Evolutionary conservation across 768 basidiomycete genomes (phyloP).

Genomic region (Amanita subjunquillea): DNA sequence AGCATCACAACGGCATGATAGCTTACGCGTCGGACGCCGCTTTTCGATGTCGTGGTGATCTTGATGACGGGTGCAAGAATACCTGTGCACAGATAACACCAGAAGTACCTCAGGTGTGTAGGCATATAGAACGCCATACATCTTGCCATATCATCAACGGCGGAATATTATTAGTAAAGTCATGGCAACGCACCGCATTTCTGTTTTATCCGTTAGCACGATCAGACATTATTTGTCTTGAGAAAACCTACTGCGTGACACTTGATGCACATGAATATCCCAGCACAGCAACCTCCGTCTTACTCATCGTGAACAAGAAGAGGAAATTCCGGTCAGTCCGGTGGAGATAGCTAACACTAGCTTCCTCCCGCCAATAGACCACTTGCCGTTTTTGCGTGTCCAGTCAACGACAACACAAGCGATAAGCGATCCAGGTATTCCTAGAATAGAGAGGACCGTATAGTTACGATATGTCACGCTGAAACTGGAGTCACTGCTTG

Average conservation of each 20-base stretch:
- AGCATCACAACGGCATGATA: background rate
- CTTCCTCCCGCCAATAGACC: constrained; percentile 26
- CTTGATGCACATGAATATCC: constrained; percentile 35
- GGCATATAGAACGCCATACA: constrained; percentile 45
- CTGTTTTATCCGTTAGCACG: constrained; percentile 6
- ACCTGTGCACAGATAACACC: constrained; percentile 11
- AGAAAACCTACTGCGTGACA: constrained; percentile 27
- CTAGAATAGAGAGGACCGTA: constrained; percentile 34
- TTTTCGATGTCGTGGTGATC: constrained; percentile 27
- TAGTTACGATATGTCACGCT: constrained; percentile 36
- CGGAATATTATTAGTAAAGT: background rate
- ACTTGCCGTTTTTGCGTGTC: constrained; percentile 19
- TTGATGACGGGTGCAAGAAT: constrained; percentile 40
- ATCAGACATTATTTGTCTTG: background rate
- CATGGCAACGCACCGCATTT: constrained; percentile 23
- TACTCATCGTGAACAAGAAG: constrained; percentile 42
- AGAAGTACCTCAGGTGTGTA: constrained; percentile 41
- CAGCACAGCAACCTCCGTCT: constrained; percentile 24
- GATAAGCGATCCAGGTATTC: constrained; percentile 37
- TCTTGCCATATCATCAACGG: constrained; percentile 13
- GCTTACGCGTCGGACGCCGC: constrained; percentile 27
- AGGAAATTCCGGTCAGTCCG: constrained; percentile 32
- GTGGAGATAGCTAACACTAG: constrained; percentile 36
- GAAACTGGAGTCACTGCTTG: constrained; percentile 12
- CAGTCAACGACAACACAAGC: constrained; percentile 35